Evolutionary conservation across 2,329 filamentous ascomycete species (phyloP).

Genomic region (Fusarium falciforme): DNA sequence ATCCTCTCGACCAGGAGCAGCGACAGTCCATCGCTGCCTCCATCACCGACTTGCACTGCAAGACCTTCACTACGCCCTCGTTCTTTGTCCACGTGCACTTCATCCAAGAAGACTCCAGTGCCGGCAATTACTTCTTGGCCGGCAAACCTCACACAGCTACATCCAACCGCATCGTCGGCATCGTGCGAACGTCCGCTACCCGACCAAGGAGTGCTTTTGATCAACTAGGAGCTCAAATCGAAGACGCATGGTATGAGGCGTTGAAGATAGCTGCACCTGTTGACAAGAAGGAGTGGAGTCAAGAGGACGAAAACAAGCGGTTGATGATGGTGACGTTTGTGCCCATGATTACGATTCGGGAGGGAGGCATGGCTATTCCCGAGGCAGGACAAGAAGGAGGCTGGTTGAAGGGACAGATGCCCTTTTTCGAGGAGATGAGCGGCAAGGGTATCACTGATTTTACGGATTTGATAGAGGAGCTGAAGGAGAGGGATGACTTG

Average conservation of each 20-base stretch:
- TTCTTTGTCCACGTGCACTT: constrained; percentile 37
- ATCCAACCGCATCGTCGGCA: constrained; percentile 29
- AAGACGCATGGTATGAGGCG: constrained; percentile 18
- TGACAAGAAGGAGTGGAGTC: not conserved
- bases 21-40: constrained; percentile 12
- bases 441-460: constrained; percentile 21
- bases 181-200: constrained; percentile 22
- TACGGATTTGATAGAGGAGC: constrained; percentile 1
- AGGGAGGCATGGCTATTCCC: constrained; percentile 33
- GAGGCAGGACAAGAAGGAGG: constrained; percentile 29
- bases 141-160: constrained; percentile 8
- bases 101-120: not conserved
- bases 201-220: constrained; percentile 34
- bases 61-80: constrained; percentile 20
- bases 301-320: constrained; percentile 7
- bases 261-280: not conserved
- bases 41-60: constrained; percentile 29
- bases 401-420: constrained; percentile 25
- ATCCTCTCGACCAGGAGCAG: constrained; percentile 7
- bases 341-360: constrained; percentile 30
- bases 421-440: constrained; percentile 25
- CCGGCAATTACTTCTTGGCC: constrained; percentile 24
- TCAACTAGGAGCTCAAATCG: constrained; percentile 17
- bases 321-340: constrained; percentile 27
- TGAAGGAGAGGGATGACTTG: constrained; percentile 39